phyloP scores from a whole-genome alignment of 2,329 filamentous ascomycete genomes.

The Tolypocladium tropicale region DNA sequence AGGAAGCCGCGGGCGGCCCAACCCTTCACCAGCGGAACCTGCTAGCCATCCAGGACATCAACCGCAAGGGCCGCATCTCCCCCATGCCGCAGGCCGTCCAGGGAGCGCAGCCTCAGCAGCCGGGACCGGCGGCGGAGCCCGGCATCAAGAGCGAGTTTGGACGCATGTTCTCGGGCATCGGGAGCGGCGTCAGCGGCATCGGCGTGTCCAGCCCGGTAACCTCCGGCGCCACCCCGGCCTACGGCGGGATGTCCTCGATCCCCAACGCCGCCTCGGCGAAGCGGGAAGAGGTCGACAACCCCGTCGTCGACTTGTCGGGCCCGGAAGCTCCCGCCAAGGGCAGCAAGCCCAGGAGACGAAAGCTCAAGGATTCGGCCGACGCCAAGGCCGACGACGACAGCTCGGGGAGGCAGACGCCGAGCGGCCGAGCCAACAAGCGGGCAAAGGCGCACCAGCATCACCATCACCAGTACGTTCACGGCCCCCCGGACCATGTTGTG shows the following conservation, averaged over 20 bases:
- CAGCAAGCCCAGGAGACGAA: slow-evolving; percentile 51
- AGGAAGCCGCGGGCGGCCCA: slow-evolving; percentile 47
- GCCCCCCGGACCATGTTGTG: background rate
- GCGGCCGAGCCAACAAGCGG: slow-evolving; percentile 52
- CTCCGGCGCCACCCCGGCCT: slow-evolving; percentile 29
- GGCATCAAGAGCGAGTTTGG: slow-evolving; percentile 93
- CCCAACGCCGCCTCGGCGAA: slow-evolving; percentile 29
- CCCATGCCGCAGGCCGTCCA: slow-evolving; percentile 90
- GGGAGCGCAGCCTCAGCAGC: slow-evolving; percentile 72
- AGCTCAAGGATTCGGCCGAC: slow-evolving; percentile 72
- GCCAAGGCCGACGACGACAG: slow-evolving; percentile 54
- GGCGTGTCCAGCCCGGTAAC: slow-evolving; percentile 42
- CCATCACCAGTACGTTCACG: slow-evolving; percentile 52
- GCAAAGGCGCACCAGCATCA: slow-evolving; percentile 57
- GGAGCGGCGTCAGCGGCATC: slow-evolving; percentile 41
- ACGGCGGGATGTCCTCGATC: slow-evolving; percentile 18
- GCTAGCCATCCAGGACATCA: slow-evolving; percentile 70
- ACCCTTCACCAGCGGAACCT: slow-evolving; percentile 50
- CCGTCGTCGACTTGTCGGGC: slow-evolving; percentile 32
- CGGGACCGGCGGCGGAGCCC: slow-evolving; percentile 71
- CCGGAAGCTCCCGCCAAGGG: slow-evolving; percentile 28
- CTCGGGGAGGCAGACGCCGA: slow-evolving; percentile 51
- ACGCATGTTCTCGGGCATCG: slow-evolving; percentile 91
- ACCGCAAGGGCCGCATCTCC: slow-evolving; percentile 73
- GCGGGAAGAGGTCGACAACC: slow-evolving; percentile 41